Base-by-base conservation (phyloP, 1,284 basidiomycete genomes). In the Caloboletus inedulis region DNA sequence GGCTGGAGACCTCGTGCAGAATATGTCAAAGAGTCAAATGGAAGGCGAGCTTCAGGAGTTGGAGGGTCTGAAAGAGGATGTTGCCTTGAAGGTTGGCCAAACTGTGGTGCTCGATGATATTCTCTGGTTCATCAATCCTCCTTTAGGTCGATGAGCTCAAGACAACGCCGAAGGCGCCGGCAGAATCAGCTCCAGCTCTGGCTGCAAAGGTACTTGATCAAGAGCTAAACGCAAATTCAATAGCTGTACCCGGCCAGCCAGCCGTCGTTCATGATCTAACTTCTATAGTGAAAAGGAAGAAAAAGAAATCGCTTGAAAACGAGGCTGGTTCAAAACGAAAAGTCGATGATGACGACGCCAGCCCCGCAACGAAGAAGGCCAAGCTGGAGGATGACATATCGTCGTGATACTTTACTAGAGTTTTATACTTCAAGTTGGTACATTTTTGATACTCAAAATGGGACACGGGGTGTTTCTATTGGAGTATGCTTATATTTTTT, bases 91-190 rank as follows among this genome's bases (percentile, higher is more conserved):
- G 84, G 91, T 89, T 36, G 39, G 69, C 52, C 21, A 8, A 35
- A 29, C 34, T 7, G 27, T 34, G 13, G 18, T 10, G 18, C 7
- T 36, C 37, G 6, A 37, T 35, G 31, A 44, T 18, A 34, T 18
- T 4, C 10, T 30, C 18, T 33, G 31, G 27, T 27, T 53, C 19
- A 58, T 45, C 27, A 2, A 41, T 16, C 19, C 40, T 18, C 27
- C 34, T 44, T 35, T 43, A 92, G 90, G 82, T 94, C 18, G 93
- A 95, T 49, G 92, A 95, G 62, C 77, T 95, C 25, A 93, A 91
- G 68, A 82, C 83, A 3, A 78, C 84, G 5, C 91, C 92, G 0
- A 82, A 81, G 44, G 80, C 85, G 56, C 59, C 72, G 18, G 68
- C 74, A 47, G 68, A 75, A 63, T 81, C 79, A 36, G 85, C 84